Percentiles rank a stretch among this genome's conserved stretches.
These are phyloP conservation scores for Trametopsis cervina DNA, from an alignment of 768 basidiomycete species.

Conservation along the genomic window DNA sequence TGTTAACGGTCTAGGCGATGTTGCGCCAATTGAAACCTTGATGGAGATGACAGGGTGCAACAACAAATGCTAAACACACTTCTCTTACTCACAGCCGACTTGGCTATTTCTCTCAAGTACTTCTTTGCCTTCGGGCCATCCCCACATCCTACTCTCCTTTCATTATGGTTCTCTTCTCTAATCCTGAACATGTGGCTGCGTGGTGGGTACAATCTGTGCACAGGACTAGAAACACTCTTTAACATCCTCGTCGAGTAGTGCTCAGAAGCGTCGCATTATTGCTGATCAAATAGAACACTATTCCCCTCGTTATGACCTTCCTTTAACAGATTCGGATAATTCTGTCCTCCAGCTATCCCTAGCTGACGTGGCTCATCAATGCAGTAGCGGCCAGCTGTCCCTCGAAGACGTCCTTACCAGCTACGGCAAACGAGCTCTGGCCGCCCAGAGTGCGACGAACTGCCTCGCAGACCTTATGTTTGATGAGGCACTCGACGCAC, in stretches of 20 bases:
- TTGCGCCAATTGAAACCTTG: too few species aligned
- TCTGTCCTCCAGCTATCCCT: conserved; percentile 31
- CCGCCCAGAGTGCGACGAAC: conserved; percentile 38
- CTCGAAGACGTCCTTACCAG: conserved; percentile 28
- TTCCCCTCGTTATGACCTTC: conserved; percentile 23
- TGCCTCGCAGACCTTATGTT: conserved; percentile 43
- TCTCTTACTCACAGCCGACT: too few species aligned
- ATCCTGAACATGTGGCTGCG: conserved; percentile 1
- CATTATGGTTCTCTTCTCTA: conserved; percentile 9
- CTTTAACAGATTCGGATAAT: conserved; percentile 29
- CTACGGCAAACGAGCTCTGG: conserved; percentile 34
- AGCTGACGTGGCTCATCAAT: conserved; percentile 28
- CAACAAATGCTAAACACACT: too few species aligned
- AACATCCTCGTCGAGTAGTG: conserved; percentile 16
- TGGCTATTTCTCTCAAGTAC: too few species aligned
- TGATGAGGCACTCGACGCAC: conserved; percentile 20
- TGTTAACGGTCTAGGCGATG: too few species aligned
- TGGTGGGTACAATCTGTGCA: conserved; percentile 3
- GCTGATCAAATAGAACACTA: conserved; percentile 23
- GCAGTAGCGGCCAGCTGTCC: conserved; percentile 22
- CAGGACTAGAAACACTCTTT: background rate
- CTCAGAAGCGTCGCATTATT: conserved; percentile 28
- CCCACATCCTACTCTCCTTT: background rate
- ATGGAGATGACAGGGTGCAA: too few species aligned
- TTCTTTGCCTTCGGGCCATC: background rate